Percentiles rank a stretch among this genome's conserved stretches.
These are phyloP conservation scores for Carex pumila DNA, from an alignment of 176 grass and related monocot species.

Conservation along the genomic window DNA sequence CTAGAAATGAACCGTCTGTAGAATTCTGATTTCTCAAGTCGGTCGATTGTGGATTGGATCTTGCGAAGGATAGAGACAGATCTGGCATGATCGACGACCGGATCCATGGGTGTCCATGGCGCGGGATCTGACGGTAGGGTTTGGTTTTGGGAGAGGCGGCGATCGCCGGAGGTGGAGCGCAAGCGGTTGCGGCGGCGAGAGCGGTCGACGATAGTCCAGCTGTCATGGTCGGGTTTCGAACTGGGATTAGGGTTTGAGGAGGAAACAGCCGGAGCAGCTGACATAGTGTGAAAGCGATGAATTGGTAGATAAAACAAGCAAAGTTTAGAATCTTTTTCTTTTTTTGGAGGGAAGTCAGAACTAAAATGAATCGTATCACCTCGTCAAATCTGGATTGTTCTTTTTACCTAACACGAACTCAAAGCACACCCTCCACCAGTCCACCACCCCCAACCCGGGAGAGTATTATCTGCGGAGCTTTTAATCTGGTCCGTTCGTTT, in stretches of 20 bases:
- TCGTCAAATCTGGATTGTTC: too few relatives aligned
- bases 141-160: background rate
- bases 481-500: too few relatives aligned
- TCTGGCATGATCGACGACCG: constrained; percentile 33
- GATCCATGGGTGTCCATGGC: constrained; percentile 35
- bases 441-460: too few relatives aligned
- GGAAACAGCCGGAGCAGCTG: background rate
- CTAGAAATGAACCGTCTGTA: constrained; percentile 37
- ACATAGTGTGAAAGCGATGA: background rate
- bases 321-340: too few relatives aligned
- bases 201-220: constrained; percentile 7
- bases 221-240: background rate
- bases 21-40: constrained; percentile 35
- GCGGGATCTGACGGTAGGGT: background rate
- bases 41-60: constrained; percentile 30
- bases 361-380: too few relatives aligned
- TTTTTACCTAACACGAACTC: too few relatives aligned
- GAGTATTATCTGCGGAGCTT: too few relatives aligned
- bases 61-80: constrained; percentile 32
- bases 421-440: too few relatives aligned
- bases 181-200: constrained; percentile 16
- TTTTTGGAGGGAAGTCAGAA: too few relatives aligned
- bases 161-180: background rate
- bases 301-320: too few relatives aligned
- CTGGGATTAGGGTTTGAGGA: background rate